Percentiles rank a stretch among this genome's conserved stretches.
Evolutionary conservation across 2,329 filamentous ascomycete species (phyloP).

Genomic region (Pseudocercospora macadamiae): DNA sequence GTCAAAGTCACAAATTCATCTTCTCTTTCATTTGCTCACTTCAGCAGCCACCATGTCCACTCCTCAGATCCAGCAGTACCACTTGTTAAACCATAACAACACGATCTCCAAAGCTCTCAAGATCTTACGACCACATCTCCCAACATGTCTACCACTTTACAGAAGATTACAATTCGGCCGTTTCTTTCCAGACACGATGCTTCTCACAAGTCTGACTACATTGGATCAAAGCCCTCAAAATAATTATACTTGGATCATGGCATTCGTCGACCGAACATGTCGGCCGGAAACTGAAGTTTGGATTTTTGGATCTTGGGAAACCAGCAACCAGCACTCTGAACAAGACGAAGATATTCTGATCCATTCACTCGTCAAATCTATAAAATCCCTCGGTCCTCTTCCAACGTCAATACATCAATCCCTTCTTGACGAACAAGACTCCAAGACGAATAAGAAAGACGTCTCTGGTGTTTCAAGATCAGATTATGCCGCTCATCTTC

Average conservation of each 20-base stretch:
- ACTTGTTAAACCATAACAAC: conserved; percentile 1
- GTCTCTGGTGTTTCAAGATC: conserved; percentile 20
- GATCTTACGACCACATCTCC: conserved; percentile 57
- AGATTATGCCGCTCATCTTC: conserved; percentile 28
- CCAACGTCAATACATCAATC: conserved; percentile 22
- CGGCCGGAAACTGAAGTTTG: conserved; percentile 67
- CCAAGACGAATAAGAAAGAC: conserved; percentile 9
- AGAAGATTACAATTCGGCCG: conserved; percentile 65
- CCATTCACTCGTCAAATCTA: conserved; percentile 13
- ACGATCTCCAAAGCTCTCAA: conserved; percentile 42
- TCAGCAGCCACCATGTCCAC: too few species aligned
- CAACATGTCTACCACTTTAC: conserved; percentile 62
- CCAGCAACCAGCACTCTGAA: not conserved
- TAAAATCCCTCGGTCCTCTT: conserved; percentile 15
- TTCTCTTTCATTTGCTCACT: too few species aligned
- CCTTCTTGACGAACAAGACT: not conserved
- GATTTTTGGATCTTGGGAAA: conserved; percentile 54
- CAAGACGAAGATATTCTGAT: conserved; percentile 19
- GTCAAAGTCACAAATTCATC: not conserved
- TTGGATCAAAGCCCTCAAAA: not conserved
- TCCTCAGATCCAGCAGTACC: not conserved
- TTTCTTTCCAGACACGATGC: conserved; percentile 45
- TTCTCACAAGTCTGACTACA: conserved; percentile 44
- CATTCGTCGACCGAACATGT: conserved; percentile 64
- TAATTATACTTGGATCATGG: conserved; percentile 51